Evolutionary conservation across 2,329 filamentous ascomycete species (phyloP).

Genomic region (Whalleya microplaca): DNA sequence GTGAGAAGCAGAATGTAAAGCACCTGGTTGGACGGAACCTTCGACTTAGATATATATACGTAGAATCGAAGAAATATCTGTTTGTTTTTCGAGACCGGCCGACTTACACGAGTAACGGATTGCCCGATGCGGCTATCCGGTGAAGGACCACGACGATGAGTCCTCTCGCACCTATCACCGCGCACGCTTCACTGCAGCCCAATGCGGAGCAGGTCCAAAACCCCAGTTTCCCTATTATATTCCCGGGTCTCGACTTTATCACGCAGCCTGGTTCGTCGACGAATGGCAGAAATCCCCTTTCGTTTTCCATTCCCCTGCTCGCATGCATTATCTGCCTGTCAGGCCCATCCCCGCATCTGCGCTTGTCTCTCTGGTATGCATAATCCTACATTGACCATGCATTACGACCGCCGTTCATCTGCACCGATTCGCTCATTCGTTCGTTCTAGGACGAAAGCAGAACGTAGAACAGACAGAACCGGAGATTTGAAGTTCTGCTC

Average conservation of each 20-base stretch:
- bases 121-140: slow-evolving; percentile 22
- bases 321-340: slow-evolving; percentile 17
- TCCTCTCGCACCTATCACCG: slow-evolving; percentile 7
- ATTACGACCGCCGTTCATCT: background rate
- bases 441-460: background rate
- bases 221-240: slow-evolving; percentile 11
- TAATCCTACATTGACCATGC: slow-evolving; percentile 19
- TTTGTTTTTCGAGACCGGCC: slow-evolving; percentile 2
- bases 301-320: slow-evolving; percentile 16
- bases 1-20: background rate
- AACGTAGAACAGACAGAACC: background rate
- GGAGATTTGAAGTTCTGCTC: background rate
- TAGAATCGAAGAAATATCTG: slow-evolving; percentile 8
- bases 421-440: background rate
- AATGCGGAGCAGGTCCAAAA: slow-evolving; percentile 19
- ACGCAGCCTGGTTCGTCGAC: slow-evolving; percentile 20
- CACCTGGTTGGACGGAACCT: background rate
- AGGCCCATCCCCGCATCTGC: slow-evolving; percentile 17
- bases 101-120: slow-evolving; percentile 6
- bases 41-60: background rate
- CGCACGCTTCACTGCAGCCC: slow-evolving; percentile 13
- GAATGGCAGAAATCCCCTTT: slow-evolving; percentile 2
- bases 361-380: background rate
- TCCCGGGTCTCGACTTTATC: slow-evolving; percentile 16
- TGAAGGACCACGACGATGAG: slow-evolving; percentile 17